A percentile compares a stretch with the other conserved stretches of the same genome.
phyloP scores from a whole-genome alignment of 139 green algal genomes.

The Picochlorum sp. region DNA sequence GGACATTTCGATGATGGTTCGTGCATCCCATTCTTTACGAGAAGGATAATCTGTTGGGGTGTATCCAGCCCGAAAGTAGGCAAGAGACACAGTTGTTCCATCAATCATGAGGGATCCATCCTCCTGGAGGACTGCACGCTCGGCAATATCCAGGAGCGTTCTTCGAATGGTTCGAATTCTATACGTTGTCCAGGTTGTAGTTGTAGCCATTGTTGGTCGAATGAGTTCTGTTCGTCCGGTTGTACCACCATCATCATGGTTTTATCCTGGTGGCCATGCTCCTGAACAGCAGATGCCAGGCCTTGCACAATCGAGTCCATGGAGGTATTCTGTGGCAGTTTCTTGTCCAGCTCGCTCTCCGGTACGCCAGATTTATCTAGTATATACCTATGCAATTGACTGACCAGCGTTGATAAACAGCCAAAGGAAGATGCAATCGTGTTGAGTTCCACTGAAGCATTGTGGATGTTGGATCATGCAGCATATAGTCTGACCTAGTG shows the following conservation, averaged over 20 bases:
- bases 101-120: constrained; percentile 31
- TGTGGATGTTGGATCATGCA: constrained; percentile 68
- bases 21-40: constrained; percentile 67
- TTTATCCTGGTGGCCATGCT: constrained; percentile 15
- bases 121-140: constrained; percentile 18
- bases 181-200: constrained; percentile 63
- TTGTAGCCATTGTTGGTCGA: constrained; percentile 86
- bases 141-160: constrained; percentile 59
- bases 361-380: constrained; percentile 15
- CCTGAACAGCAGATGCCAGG: constrained; percentile 43
- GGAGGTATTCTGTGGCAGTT: constrained; percentile 64
- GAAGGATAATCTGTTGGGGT: constrained; percentile 80
- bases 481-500: constrained; percentile 95
- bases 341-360: constrained; percentile 15
- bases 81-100: constrained; percentile 24
- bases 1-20: constrained; percentile 66
- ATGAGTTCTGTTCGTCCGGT: constrained; percentile 82
- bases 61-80: constrained; percentile 85
- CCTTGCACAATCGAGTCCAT: constrained; percentile 43
- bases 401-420: constrained; percentile 61
- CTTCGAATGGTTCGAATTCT: constrained; percentile 54
- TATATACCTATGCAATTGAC: constrained; percentile 60
- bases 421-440: constrained; percentile 94
- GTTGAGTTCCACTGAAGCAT: constrained; percentile 97
- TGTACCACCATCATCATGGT: constrained; percentile 91